Base-by-base conservation (phyloP, 192 early-diverging fungal genomes). In the Kappamyces sp. region DNA sequence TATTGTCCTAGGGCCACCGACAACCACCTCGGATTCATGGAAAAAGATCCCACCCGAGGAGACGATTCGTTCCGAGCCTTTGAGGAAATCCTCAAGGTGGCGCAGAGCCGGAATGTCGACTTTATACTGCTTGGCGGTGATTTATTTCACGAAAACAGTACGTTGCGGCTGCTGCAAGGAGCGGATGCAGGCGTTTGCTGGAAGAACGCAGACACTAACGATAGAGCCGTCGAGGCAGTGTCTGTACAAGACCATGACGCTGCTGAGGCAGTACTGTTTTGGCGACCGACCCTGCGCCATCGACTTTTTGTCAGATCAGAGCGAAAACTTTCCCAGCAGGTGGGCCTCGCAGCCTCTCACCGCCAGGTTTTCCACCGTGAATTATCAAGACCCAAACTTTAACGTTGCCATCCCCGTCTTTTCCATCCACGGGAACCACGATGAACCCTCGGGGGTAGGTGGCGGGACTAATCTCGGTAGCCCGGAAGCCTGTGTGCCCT, bases 391-490 rank as follows among this genome's bases (percentile, higher is more conserved):
- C 53, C 84, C 88, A 2, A 93, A 98, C 60, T 62, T 85, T 8
- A 95, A 95, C 59, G 73, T 95, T 4, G 60, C 77, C 3, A 78
- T 92, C 11, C 94, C 94, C 0, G 80, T 98, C 0, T 98, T 96
- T 62, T 88, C 91, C 0, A 98, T 98, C 49, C 94, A 98, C 65
- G 94, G 94, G 0, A 98, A 98, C 71, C 94, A 98, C 61, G 94
- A 98, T 59, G 91, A 95, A 66, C 94, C 94, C 12, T 76, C 84
- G 8, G 93, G 91, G 12, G 78, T 77, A 63, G 22, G 57, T 34
- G 7, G 38, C 11, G n/a, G 7, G 1, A 11, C 40, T n/a, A 14
- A 3, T 49, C 5, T 22, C 34, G 15, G 9, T 53, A 82, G 69
- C 83, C 89, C 42, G 89, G 88, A 38, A 84, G 84, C 60, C 64